Evolutionary conservation across 768 basidiomycete genomes (phyloP).

Genomic region (Boletus rex-veris): DNA sequence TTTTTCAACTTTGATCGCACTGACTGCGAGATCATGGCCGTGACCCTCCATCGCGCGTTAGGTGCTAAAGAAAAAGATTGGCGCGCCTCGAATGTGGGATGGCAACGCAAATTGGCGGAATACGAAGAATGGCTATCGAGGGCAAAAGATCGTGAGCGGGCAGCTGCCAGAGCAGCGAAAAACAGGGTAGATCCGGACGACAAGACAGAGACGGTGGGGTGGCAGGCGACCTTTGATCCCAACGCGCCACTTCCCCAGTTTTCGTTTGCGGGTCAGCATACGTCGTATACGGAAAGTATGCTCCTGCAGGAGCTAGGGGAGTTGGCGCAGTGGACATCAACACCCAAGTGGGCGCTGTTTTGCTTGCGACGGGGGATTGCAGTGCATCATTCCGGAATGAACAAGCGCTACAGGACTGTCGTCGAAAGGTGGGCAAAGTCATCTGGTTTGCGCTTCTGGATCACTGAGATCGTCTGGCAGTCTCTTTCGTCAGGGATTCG

Average conservation of each 20-base stretch:
- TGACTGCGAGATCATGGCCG: conserved; percentile 54
- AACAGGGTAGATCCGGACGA: conserved; percentile 34
- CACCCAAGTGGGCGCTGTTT: conserved; percentile 42
- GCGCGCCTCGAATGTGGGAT: conserved; percentile 43
- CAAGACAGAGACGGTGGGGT: conserved; percentile 27
- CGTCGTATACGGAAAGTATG: conserved; percentile 43
- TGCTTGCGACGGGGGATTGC: conserved; percentile 60
- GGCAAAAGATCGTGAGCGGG: conserved; percentile 47
- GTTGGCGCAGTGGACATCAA: conserved; percentile 33
- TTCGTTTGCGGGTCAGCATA: conserved; percentile 49
- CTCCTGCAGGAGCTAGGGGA: conserved; percentile 46
- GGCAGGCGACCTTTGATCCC: conserved; percentile 58
- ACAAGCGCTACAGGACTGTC: conserved; percentile 52
- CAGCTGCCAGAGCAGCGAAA: conserved; percentile 39
- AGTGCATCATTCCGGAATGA: conserved; percentile 71
- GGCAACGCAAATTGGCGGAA: conserved; percentile 47
- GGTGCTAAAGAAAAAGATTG: conserved; percentile 46
- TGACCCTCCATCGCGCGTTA: conserved; percentile 35
- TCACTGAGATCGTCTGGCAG: neutral
- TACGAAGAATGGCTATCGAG: conserved; percentile 49
- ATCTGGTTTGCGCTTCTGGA: neutral
- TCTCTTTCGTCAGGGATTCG: conserved; percentile 57
- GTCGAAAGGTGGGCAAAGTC: conserved; percentile 48
- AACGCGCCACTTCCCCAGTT: conserved; percentile 55
- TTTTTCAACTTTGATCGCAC: conserved; percentile 64